Percentiles rank a stretch among this genome's conserved stretches.
Evolutionary conservation across 1,284 basidiomycete species (phyloP).

Genomic region (Austroboletus rostrupii): DNA sequence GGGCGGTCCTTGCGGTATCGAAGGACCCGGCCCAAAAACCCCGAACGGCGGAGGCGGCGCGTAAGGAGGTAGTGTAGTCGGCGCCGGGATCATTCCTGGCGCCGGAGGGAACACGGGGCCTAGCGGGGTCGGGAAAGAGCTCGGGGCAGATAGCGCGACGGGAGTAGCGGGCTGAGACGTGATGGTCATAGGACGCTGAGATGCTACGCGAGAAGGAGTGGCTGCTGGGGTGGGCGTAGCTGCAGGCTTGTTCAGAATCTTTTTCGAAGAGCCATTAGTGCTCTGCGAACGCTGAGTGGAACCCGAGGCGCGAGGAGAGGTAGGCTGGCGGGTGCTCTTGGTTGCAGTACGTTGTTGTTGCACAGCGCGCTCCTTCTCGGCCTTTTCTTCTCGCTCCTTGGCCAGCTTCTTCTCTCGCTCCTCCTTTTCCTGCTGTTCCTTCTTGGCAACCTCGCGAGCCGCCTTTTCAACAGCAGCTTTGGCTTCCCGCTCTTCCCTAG

Average conservation of each 20-base stretch:
- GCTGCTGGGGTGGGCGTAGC: constrained; percentile 27
- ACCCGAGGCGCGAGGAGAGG: constrained; percentile 50
- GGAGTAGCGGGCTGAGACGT: constrained; percentile 34
- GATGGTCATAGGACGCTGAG: constrained; percentile 25
- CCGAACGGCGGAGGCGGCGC: constrained; percentile 46
- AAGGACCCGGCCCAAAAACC: constrained; percentile 41
- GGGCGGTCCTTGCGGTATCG: constrained; percentile 40
- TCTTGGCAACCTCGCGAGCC: constrained; percentile 40
- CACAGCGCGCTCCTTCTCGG: constrained; percentile 43
- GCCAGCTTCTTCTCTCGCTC: constrained; percentile 54
- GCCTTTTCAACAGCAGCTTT: constrained; percentile 52
- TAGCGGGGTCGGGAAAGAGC: constrained; percentile 32
- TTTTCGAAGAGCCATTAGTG: constrained; percentile 46
- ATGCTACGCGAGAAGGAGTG: constrained; percentile 26
- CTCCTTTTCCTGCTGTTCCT: constrained; percentile 58
- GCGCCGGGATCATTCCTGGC: constrained; percentile 42
- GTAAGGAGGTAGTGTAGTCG: constrained; percentile 46
- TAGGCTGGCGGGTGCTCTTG: constrained; percentile 41
- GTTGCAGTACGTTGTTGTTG: constrained; percentile 40
- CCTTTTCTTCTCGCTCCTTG: constrained; percentile 60
- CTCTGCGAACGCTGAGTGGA: constrained; percentile 43
- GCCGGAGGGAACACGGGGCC: constrained; percentile 46
- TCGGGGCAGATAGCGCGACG: constrained; percentile 28
- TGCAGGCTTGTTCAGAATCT: constrained; percentile 44
- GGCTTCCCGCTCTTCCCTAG: constrained; percentile 53